A percentile compares a stretch with the other conserved stretches of the same genome.
Conservation (phyloP, 1,139 yeast genomes). For the Candida freyschussii region DNA sequence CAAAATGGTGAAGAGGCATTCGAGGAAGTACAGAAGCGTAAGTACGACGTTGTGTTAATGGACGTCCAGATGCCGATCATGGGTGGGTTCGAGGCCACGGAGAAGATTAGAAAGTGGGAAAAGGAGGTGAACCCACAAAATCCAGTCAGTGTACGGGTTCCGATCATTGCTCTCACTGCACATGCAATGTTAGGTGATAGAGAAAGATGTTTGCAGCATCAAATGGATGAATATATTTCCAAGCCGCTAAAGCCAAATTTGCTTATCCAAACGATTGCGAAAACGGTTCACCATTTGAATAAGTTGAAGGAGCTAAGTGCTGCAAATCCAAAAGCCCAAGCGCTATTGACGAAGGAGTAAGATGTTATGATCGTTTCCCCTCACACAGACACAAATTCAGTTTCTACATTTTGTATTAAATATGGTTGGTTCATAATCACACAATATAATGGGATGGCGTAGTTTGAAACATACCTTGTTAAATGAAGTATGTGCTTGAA, state of each 20-base stretch:
- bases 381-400: too few species aligned
- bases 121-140: constrained; percentile 57
- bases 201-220: constrained; percentile 78
- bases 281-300: constrained; percentile 67
- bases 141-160: constrained; percentile 63
- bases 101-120: constrained; percentile 83
- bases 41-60: constrained; percentile 82
- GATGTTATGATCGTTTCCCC: too few species aligned
- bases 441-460: too few species aligned
- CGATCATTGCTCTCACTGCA: constrained; percentile 85
- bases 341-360: constrained; percentile 9
- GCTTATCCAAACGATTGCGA: constrained; percentile 77
- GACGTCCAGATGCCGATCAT: constrained; percentile 94
- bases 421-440: too few species aligned
- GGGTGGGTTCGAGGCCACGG: constrained; percentile 94
- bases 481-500: too few species aligned
- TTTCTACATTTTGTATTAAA: too few species aligned
- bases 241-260: constrained; percentile 83
- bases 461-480: too few species aligned
- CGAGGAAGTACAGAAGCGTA: constrained; percentile 57
- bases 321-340: constrained; percentile 19
- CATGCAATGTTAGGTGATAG: constrained; percentile 89
- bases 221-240: constrained; percentile 87
- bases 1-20: constrained; percentile 82
- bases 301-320: constrained; percentile 23